phyloP scores from a whole-genome alignment of 164 flowering plant species.

The Santalum album region DNA sequence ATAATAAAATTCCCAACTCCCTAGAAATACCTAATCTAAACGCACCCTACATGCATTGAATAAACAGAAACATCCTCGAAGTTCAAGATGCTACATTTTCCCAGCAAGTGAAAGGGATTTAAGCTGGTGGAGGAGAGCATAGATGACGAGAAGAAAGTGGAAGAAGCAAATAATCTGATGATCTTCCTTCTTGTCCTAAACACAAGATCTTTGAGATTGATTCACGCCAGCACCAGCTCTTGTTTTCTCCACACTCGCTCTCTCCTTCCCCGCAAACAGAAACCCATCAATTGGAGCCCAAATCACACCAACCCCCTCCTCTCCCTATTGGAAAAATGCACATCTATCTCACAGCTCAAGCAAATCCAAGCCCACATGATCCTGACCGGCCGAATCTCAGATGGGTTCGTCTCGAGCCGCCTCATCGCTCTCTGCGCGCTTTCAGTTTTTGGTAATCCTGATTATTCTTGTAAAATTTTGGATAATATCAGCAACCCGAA shows the following conservation, averaged over 20 bases:
- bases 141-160: too few species aligned
- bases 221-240: too few species aligned
- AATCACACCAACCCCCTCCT: conserved; percentile 35
- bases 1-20: too few species aligned
- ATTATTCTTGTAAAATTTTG: conserved; percentile 30
- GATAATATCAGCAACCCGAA: conserved; percentile 21
- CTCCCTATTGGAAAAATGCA: conserved; percentile 41
- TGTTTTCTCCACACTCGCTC: conserved; percentile 14
- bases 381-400: conserved; percentile 27
- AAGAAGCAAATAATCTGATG: too few species aligned
- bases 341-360: conserved; percentile 36
- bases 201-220: too few species aligned
- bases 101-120: too few species aligned
- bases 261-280: conserved; percentile 19
- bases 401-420: conserved; percentile 43
- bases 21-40: too few species aligned
- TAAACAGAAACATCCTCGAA: too few species aligned
- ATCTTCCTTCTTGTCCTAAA: too few species aligned
- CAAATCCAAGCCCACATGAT: conserved; percentile 60
- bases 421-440: conserved; percentile 46
- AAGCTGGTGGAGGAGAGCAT: too few species aligned
- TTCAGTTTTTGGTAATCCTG: conserved; percentile 26
- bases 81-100: too few species aligned
- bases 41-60: too few species aligned
- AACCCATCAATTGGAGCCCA: conserved; percentile 26